Conservation (phyloP, 805 yeast genomes). For the Kodamaea hsintzibuensis region DNA sequence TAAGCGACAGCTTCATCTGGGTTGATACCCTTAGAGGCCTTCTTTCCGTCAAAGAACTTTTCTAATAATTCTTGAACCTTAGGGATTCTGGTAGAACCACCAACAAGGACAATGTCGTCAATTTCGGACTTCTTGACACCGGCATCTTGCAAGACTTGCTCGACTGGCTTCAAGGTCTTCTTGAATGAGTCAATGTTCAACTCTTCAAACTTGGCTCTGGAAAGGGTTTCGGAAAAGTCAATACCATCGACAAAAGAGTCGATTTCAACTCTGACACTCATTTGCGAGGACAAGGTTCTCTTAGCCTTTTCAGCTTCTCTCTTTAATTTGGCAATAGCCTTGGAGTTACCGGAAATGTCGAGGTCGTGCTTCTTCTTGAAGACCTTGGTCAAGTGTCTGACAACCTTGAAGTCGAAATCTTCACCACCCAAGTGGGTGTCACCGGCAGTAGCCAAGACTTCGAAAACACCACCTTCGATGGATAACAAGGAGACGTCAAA, state of each 20-base stretch:
- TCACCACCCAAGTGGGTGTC: slow-evolving; percentile 55
- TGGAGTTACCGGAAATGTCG: slow-evolving; percentile 41
- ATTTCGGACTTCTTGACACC: slow-evolving; percentile 46
- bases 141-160: slow-evolving; percentile 47
- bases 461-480: slow-evolving; percentile 50
- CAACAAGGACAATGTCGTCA: slow-evolving; percentile 49
- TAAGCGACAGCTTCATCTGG: slow-evolving; percentile 54
- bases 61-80: slow-evolving; percentile 50
- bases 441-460: slow-evolving; percentile 50
- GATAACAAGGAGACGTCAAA: slow-evolving; percentile 36
- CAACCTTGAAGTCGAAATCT: slow-evolving; percentile 48
- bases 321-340: slow-evolving; percentile 48
- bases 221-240: slow-evolving; percentile 47
- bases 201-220: slow-evolving; percentile 52
- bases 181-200: slow-evolving; percentile 46
- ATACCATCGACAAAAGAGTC: slow-evolving; percentile 51
- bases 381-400: slow-evolving; percentile 41
- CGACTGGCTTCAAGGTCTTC: slow-evolving; percentile 49
- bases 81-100: slow-evolving; percentile 54
- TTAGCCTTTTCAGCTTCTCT: slow-evolving; percentile 52
- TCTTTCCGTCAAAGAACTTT: slow-evolving; percentile 47
- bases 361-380: slow-evolving; percentile 48
- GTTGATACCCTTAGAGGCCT: slow-evolving; percentile 49
- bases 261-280: slow-evolving; percentile 44
- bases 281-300: slow-evolving; percentile 49